A percentile compares a stretch with the other conserved stretches of the same genome.
These are phyloP conservation scores for Dryas integrifolia DNA, from an alignment of 331 rosid genomes.

Conservation along the genomic window DNA sequence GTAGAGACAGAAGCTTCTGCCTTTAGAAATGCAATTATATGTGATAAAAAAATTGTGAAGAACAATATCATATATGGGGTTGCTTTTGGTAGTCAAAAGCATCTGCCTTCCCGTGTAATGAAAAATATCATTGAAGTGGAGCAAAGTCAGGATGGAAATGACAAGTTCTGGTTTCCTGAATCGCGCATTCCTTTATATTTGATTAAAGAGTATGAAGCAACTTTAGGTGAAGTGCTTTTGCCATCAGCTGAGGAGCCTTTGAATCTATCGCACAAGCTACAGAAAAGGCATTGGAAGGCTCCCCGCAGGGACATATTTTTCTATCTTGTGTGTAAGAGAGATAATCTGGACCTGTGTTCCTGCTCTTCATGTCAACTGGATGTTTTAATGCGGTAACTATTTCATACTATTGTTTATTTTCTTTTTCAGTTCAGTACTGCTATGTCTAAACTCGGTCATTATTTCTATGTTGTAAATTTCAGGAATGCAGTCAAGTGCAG, in stretches of 20 bases:
- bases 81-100: constrained; percentile 85
- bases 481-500: constrained; percentile 73
- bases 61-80: constrained; percentile 60
- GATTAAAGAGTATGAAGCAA: constrained; percentile 78
- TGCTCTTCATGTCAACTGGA: constrained; percentile 71
- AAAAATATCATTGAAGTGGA: constrained; percentile 72
- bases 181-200: constrained; percentile 73
- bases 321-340: constrained; percentile 83
- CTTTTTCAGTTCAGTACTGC: not conserved
- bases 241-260: constrained; percentile 40
- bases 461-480: constrained; percentile 38
- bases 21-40: constrained; percentile 81
- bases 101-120: constrained; percentile 90
- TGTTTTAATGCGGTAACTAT: constrained; percentile 53
- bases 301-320: constrained; percentile 57
- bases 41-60: constrained; percentile 58
- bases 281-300: constrained; percentile 46
- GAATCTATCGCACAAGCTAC: constrained; percentile 41
- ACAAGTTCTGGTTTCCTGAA: constrained; percentile 82
- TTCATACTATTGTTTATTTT: constrained; percentile 2
- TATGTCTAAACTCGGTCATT: constrained; percentile 21
- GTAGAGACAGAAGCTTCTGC: constrained; percentile 84
- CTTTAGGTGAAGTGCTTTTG: constrained; percentile 29
- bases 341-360: constrained; percentile 51
- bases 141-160: constrained; percentile 54